Base-by-base conservation (phyloP, 805 yeast genomes). In the Zygosaccharomyces bailii region DNA sequence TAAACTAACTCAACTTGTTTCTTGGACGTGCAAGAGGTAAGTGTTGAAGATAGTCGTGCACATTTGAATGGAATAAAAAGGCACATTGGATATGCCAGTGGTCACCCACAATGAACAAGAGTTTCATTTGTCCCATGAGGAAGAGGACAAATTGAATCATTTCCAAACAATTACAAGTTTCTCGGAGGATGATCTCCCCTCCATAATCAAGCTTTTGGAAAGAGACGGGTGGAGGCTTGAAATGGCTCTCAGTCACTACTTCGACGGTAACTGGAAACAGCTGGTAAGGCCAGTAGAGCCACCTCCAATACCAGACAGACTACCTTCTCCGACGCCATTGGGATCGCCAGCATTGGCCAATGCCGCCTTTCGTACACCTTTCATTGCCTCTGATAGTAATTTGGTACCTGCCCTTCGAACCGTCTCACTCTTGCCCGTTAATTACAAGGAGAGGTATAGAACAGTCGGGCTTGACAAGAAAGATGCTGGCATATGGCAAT, bases 191-290 rank as follows among this genome's bases (percentile, higher is more conserved):
- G 76, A 77, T 20, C 63, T 70, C 35, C 72, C 71, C 1, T 69
- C 74, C 34, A 73, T 81, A 2, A 60, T 73, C 3, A 61, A 68
- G 41, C 59, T 82, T 19, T 58, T 83, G 41, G 61, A 70, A 24
- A 71, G 74, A 37, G 73, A 79, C 52, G 73, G 78, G 39, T 80
- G 81, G 81, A 74, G 81, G 54, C 56, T 84, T 39, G 86, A 82
- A 53, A 68, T 73, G 34, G 79, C 88, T 1, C 62, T 82, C 24
- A 74, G 82, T 3, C 71, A 78, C 40, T 84, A 72, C 58, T 81
- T 81, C 56, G 90, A 84, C 53, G 75, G 74, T 14, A 69, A 72
- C 40, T 69, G 78, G 63, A 71, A 61, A 13, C 53, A 53, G 17
- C 20, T 42, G 44, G 17, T 20, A 16, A 20, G 45, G 8, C 36